phyloP scores from a whole-genome alignment of 2,329 filamentous ascomycete species.

The Penicillium palitans region DNA sequence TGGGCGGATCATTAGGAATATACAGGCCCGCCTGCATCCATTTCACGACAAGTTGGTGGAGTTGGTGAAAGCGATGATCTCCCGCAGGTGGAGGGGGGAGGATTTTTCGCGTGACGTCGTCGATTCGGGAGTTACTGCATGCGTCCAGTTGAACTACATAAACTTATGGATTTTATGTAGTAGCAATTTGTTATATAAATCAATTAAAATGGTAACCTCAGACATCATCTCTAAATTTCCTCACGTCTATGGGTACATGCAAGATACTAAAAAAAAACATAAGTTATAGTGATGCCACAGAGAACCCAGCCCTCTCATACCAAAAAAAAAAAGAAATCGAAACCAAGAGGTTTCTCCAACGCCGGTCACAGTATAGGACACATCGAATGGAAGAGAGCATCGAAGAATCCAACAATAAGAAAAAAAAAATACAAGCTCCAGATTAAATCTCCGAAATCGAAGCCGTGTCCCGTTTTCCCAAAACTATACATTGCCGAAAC shows the following conservation, averaged over 20 bases:
- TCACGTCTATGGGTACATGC: conserved; percentile 33
- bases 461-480: conserved; percentile 9
- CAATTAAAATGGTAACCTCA: conserved; percentile 1
- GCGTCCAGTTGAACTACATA: conserved; percentile 8
- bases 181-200: not conserved
- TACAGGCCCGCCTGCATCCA: conserved; percentile 25
- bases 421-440: conserved; percentile 8
- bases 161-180: not conserved
- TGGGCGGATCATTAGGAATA: conserved; percentile 50
- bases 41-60: conserved; percentile 22
- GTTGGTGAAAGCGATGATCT: conserved; percentile 26
- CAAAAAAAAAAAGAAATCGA: conserved; percentile 7
- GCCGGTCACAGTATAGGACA: conserved; percentile 22
- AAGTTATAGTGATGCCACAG: conserved; percentile 25
- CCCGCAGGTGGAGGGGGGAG: conserved; percentile 22
- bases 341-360: conserved; percentile 19
- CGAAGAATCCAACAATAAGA: conserved; percentile 9
- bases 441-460: conserved; percentile 16
- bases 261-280: conserved; percentile 15
- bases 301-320: conserved; percentile 23
- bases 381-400: conserved; percentile 11
- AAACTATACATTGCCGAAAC: conserved; percentile 29
- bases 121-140: conserved; percentile 24
- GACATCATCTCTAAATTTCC: conserved; percentile 28
- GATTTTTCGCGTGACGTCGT: conserved; percentile 38